Conservation (phyloP, 352 stramenopile species). For the Globisporangium heterothallicum region DNA sequence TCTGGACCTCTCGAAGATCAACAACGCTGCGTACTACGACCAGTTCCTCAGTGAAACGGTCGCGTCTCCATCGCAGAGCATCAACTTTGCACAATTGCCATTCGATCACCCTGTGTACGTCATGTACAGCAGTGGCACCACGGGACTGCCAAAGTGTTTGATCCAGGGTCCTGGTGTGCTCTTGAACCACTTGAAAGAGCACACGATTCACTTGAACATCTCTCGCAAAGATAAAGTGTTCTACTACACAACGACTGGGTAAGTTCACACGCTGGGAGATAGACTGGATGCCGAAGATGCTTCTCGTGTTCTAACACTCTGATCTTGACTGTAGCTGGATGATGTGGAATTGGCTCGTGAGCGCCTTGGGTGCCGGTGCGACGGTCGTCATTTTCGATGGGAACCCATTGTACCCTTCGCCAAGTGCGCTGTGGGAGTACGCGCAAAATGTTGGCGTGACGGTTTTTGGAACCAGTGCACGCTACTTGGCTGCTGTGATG, state of each 20-base stretch:
- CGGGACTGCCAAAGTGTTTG: constrained; percentile 83
- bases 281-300: not conserved
- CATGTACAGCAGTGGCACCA: constrained; percentile 87
- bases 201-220: constrained; percentile 71
- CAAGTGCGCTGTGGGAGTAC: constrained; percentile 51
- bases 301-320: not conserved
- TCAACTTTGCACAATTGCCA: constrained; percentile 64
- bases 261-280: not conserved
- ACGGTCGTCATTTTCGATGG: constrained; percentile 78
- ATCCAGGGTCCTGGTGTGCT: constrained; percentile 73
- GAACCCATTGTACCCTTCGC: constrained; percentile 61
- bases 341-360: constrained; percentile 89
- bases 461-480: constrained; percentile 71
- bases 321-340: constrained; percentile 47
- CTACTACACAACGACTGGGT: constrained; percentile 77
- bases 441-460: constrained; percentile 52
- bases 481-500: constrained; percentile 71
- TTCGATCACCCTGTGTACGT: constrained; percentile 87
- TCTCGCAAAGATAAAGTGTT: constrained; percentile 61
- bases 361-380: constrained; percentile 55
- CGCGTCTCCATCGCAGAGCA: constrained; percentile 17
- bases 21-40: constrained; percentile 49
- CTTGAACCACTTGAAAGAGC: constrained; percentile 79
- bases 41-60: constrained; percentile 31
- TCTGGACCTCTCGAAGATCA: constrained; percentile 55